A percentile compares a stretch with the other conserved stretches of the same genome.
These are phyloP conservation scores for Quercus variabilis DNA, from an alignment of 306 rosid species.

Conservation along the genomic window DNA sequence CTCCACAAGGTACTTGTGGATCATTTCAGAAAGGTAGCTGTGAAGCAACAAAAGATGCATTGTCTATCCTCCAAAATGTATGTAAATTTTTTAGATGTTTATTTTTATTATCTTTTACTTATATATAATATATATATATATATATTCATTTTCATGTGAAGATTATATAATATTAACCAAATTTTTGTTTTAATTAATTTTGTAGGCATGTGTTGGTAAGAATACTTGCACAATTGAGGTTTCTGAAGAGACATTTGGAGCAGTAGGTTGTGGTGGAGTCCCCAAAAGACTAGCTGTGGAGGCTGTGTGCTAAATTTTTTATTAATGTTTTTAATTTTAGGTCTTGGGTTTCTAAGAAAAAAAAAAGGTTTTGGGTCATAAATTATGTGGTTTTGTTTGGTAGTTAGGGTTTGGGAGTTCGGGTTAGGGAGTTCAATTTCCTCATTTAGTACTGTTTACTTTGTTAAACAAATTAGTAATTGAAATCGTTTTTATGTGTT, in stretches of 20 bases:
- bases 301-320: conserved; percentile 22
- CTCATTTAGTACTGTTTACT: too few species aligned
- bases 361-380: too few species aligned
- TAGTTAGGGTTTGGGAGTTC: too few species aligned
- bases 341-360: too few species aligned
- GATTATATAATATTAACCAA: too few species aligned
- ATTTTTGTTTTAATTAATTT: neutral
- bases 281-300: conserved; percentile 48
- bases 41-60: conserved; percentile 10
- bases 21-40: conserved; percentile 37
- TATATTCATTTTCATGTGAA: neutral
- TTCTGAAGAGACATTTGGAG: conserved; percentile 38
- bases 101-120: neutral
- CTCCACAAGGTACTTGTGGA: conserved; percentile 47
- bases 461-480: too few species aligned
- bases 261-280: conserved; percentile 28
- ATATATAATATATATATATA: too few species aligned
- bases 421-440: too few species aligned
- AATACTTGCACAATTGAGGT: conserved; percentile 34
- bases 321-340: too few species aligned
- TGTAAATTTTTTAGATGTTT: neutral
- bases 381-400: too few species aligned
- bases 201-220: conserved; percentile 46
- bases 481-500: too few species aligned
- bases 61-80: conserved; percentile 27